Conservation (phyloP, 208 protist genomes). For the Trypanosoma caninum region DNA sequence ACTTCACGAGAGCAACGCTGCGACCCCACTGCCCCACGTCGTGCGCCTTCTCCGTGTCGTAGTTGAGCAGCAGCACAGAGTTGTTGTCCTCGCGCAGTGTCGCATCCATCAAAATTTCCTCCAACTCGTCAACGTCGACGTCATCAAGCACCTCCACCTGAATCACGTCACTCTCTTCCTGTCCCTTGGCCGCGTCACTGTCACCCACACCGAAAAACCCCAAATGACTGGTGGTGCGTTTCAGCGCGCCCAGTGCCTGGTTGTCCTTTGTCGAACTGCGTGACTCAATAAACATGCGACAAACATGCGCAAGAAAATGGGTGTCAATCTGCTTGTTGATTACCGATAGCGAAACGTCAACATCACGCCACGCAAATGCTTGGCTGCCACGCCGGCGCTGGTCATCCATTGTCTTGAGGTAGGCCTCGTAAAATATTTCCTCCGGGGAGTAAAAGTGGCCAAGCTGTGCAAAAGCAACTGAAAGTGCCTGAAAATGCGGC, state of each 20-base stretch:
- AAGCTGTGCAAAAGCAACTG: constrained; percentile 78
- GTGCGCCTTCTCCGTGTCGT: constrained; percentile 65
- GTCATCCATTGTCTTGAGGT: constrained; percentile 84
- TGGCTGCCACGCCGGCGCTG: constrained; percentile 80
- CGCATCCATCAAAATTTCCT: constrained; percentile 58
- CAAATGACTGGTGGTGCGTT: constrained; percentile 10
- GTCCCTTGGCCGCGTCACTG: background rate
- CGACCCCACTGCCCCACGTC: constrained; percentile 52
- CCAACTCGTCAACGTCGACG: constrained; percentile 64
- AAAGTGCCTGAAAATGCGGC: constrained; percentile 84
- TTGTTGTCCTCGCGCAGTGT: constrained; percentile 38
- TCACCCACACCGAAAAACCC: too few relatives aligned
- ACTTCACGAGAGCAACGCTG: constrained; percentile 72
- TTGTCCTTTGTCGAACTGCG: constrained; percentile 23
- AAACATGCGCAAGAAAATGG: constrained; percentile 74
- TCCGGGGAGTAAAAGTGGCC: constrained; percentile 84
- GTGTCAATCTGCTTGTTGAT: constrained; percentile 86
- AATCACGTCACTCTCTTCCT: constrained; percentile 21
- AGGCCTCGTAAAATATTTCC: constrained; percentile 90
- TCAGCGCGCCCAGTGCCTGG: constrained; percentile 25
- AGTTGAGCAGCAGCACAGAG: constrained; percentile 79
- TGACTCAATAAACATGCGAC: constrained; percentile 77
- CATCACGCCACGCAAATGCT: constrained; percentile 85
- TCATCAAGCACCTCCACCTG: constrained; percentile 72
- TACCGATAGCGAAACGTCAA: constrained; percentile 84